Base-by-base conservation (phyloP, 805 yeast species). In the Teunomyces aglyptinius region DNA sequence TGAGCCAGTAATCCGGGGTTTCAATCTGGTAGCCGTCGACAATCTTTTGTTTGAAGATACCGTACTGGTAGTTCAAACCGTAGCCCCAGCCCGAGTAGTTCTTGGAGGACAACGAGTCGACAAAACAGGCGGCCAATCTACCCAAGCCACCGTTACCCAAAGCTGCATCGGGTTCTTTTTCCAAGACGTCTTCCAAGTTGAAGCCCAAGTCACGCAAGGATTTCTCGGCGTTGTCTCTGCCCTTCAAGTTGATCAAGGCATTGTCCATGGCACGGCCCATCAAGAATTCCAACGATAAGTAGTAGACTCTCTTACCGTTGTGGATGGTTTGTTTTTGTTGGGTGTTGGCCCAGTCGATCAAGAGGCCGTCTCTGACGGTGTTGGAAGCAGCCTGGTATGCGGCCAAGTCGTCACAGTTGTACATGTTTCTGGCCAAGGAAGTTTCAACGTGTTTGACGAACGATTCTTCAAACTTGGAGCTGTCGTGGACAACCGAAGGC, bases 221-320 rank as follows among this genome's bases (percentile, higher is more conserved):
- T 28, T 49, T 48, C 12, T 63, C 56, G 38, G 89, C 80, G 44
- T 79, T 67, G 32, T 76, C 82, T 64, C 89, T 84, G 44, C 82
- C 75, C 31, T 83, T 80, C 57, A 86, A 76, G 65, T 91, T 90
- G 67, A 90, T 86, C 70, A 91, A 71, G 27, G 97, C 96, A 64
- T 91, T 91, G 67, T 91, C 97, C 76, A 90, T 76, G 40, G 97
- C 96, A 59, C 96, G 80, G 38, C 97, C 97, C 96, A 90, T 89
- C 52, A 90, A 72, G 63, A 89, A 90, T 69, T 90, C 97, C 55
- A 90, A 74, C 3, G 96, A 87, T 50, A 90, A 66, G 63, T 90
- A 90, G 68, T 90, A 90, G 35, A 90, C 85, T 52, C 97, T 76
- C 70, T 90, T 90, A 41, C 86, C 87, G 60, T 87, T 95, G 57